Evolutionary conservation across 1,139 yeast genomes (phyloP).

Genomic region (Hanseniaspora sp.): DNA sequence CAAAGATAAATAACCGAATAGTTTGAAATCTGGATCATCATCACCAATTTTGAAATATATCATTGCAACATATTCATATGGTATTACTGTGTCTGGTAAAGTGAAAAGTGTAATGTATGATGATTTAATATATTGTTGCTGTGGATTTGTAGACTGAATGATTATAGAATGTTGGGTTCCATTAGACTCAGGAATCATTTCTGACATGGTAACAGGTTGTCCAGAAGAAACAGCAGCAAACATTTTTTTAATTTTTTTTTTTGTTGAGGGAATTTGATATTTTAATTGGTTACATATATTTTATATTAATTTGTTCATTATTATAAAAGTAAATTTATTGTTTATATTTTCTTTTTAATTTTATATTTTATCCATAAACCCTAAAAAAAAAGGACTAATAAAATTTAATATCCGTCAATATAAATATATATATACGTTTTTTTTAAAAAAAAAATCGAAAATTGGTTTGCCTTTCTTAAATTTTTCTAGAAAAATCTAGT

Average conservation of each 20-base stretch:
- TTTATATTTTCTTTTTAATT: too few relatives aligned
- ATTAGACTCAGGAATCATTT: slow-evolving; percentile 31
- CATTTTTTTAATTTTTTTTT: slow-evolving; percentile 20
- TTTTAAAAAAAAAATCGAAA: too few relatives aligned
- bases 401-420: too few relatives aligned
- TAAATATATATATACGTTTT: too few relatives aligned
- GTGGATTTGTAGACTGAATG: slow-evolving; percentile 29
- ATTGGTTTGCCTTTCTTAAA: not conserved
- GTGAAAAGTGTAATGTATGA: slow-evolving; percentile 68
- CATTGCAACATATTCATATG: slow-evolving; percentile 63
- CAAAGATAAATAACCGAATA: slow-evolving; percentile 66
- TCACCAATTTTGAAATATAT: slow-evolving; percentile 77
- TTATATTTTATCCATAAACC: too few relatives aligned
- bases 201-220: slow-evolving; percentile 29
- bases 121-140: slow-evolving; percentile 21
- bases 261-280: not conserved
- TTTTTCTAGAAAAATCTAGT: slow-evolving; percentile 4
- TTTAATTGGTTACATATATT: not conserved
- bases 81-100: slow-evolving; percentile 57
- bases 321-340: too few relatives aligned
- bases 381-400: too few relatives aligned
- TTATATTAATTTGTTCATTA: not conserved
- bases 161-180: slow-evolving; percentile 30
- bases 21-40: slow-evolving; percentile 50
- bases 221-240: slow-evolving; percentile 33